These are phyloP conservation scores for Neofusicoccum sp. DNA, from an alignment of 2,329 filamentous ascomycete genomes.

Conservation along the genomic window DNA sequence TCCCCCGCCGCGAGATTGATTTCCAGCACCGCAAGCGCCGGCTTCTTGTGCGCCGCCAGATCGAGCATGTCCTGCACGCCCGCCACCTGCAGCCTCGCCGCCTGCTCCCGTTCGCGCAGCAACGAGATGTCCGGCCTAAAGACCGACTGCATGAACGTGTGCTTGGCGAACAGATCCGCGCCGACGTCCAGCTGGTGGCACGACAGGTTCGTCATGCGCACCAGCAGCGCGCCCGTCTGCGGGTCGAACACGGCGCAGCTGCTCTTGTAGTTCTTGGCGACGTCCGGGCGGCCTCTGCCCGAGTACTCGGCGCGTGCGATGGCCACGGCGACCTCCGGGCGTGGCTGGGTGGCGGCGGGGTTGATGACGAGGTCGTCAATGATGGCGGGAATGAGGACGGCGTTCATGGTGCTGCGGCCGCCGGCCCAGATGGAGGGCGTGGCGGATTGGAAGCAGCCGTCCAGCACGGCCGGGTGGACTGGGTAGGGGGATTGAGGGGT, in stretches of 20 bases:
- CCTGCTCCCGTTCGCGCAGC: conserved; percentile 6
- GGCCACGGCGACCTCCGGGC: neutral
- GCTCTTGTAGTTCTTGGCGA: conserved; percentile 20
- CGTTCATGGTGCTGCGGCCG: conserved; percentile 20
- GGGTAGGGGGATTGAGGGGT: conserved; percentile 29
- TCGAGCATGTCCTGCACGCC: conserved; percentile 29
- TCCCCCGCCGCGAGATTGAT: conserved; percentile 27
- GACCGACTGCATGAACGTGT: conserved; percentile 19
- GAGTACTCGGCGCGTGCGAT: conserved; percentile 18
- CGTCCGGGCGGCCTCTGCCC: conserved; percentile 20
- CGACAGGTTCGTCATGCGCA: conserved; percentile 24
- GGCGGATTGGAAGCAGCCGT: conserved; percentile 31
- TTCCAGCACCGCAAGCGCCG: conserved; percentile 35
- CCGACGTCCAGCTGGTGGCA: conserved; percentile 24
- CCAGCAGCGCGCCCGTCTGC: conserved; percentile 18
- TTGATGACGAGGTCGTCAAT: conserved; percentile 26
- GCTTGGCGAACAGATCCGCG: conserved; percentile 17
- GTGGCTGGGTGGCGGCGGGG: neutral
- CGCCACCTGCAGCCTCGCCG: neutral
- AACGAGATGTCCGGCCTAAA: conserved; percentile 27
- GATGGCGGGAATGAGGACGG: conserved; percentile 22
- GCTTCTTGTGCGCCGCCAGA: conserved; percentile 37
- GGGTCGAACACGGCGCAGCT: conserved; percentile 13
- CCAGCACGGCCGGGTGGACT: conserved; percentile 35
- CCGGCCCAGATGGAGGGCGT: conserved; percentile 24